phyloP scores from a whole-genome alignment of 1,139 yeast species.

The Blastobotrys raffinosifermentans region DNA sequence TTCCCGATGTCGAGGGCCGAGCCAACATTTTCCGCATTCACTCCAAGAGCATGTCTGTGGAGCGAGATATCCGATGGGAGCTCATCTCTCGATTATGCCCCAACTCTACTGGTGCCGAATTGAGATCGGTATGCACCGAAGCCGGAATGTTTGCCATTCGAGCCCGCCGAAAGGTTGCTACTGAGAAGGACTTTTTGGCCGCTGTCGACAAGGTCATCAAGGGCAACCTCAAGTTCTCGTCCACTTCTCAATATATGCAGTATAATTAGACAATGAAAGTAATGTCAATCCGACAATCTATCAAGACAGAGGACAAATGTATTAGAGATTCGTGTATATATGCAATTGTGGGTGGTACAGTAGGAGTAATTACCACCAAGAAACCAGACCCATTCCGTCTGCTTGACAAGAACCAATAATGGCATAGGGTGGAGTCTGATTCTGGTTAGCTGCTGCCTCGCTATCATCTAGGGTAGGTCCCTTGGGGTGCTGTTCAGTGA shows the following conservation, averaged over 20 bases:
- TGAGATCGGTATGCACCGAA: slow-evolving; percentile 93
- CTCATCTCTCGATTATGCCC: slow-evolving; percentile 95
- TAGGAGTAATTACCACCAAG: slow-evolving; percentile 78
- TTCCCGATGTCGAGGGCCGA: slow-evolving; percentile 96
- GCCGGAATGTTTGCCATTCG: slow-evolving; percentile 99
- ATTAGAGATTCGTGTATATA: background rate
- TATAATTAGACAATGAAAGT: slow-evolving; percentile 48
- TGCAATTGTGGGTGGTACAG: background rate
- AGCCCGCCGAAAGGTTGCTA: slow-evolving; percentile 95
- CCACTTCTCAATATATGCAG: slow-evolving; percentile 97
- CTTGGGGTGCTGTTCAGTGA: slow-evolving; percentile 74
- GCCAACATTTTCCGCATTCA: slow-evolving; percentile 96
- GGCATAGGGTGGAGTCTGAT: slow-evolving; percentile 62
- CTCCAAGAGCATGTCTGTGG: slow-evolving; percentile 93
- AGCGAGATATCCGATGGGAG: slow-evolving; percentile 97
- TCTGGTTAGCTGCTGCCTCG: slow-evolving; percentile 33
- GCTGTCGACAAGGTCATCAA: slow-evolving; percentile 98
- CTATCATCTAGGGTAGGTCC: slow-evolving; percentile 45
- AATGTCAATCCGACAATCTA: background rate
- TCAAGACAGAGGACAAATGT: background rate
- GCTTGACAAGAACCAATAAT: slow-evolving; percentile 87
- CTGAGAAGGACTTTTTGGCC: slow-evolving; percentile 93
- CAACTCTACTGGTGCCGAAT: slow-evolving; percentile 96
- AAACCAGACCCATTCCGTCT: slow-evolving; percentile 92
- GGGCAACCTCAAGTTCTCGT: slow-evolving; percentile 96